A percentile compares a stretch with the other conserved stretches of the same genome.
These are phyloP conservation scores for Linum lewisii DNA, from an alignment of 345 rosid species.

Conservation along the genomic window DNA sequence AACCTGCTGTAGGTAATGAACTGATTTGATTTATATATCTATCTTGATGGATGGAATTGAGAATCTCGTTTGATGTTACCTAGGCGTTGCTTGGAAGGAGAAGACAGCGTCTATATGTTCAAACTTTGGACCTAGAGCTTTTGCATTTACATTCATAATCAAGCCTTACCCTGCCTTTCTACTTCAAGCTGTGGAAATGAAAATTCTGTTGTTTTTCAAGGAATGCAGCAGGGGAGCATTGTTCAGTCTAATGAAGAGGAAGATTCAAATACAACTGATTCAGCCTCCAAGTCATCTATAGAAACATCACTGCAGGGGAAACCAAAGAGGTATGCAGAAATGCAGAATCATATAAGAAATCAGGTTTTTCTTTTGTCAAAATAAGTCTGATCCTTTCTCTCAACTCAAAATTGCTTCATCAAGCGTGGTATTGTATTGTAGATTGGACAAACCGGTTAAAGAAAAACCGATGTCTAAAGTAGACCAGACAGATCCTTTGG, in stretches of 20 bases:
- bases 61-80: background rate
- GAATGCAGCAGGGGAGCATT: constrained; percentile 38
- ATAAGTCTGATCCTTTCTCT: background rate
- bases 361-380: constrained; percentile 7
- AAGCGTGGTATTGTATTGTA: constrained; percentile 21
- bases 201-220: constrained; percentile 33
- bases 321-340: constrained; percentile 51
- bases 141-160: constrained; percentile 5
- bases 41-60: background rate
- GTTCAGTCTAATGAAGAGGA: constrained; percentile 16
- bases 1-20: constrained; percentile 22
- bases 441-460: constrained; percentile 42
- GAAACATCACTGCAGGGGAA: constrained; percentile 50
- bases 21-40: constrained; percentile 4
- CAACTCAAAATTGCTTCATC: constrained; percentile 10
- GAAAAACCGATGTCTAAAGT: constrained; percentile 22
- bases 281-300: constrained; percentile 13
- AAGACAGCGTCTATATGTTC: background rate
- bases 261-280: constrained; percentile 20
- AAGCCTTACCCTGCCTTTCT: background rate
- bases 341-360: constrained; percentile 11
- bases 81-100: background rate
- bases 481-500: constrained; percentile 18
- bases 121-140: background rate
- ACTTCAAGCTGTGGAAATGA: constrained; percentile 12